phyloP scores from a whole-genome alignment of 1,139 yeast species.

The Oligophagozyma castellii region DNA sequence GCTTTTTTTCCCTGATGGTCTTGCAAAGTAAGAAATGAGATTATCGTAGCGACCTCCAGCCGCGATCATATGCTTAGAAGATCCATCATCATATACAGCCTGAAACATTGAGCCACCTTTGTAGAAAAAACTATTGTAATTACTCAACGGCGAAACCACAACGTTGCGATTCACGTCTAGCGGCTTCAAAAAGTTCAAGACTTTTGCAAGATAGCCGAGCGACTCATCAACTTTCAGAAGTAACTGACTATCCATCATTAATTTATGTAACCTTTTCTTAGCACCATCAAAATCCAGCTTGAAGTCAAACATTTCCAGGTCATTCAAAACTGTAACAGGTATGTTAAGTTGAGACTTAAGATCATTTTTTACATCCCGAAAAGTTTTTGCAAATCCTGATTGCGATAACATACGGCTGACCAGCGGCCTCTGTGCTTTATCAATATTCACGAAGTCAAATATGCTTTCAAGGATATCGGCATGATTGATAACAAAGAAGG shows the following conservation, averaged over 20 bases:
- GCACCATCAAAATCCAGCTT: constrained; percentile 54
- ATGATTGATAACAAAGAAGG: constrained; percentile 60
- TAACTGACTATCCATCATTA: constrained; percentile 66
- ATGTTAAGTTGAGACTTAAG: constrained; percentile 60
- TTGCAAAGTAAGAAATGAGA: constrained; percentile 49
- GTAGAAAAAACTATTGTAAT: constrained; percentile 70
- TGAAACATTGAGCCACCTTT: constrained; percentile 79
- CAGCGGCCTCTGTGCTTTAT: constrained; percentile 51
- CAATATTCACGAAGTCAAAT: constrained; percentile 65
- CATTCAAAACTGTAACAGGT: constrained; percentile 71
- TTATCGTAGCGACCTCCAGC: constrained; percentile 90
- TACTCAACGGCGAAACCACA: constrained; percentile 58
- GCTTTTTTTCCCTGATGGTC: constrained; percentile 30
- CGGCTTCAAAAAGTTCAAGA: constrained; percentile 38
- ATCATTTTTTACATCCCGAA: constrained; percentile 50
- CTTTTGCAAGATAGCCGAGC: constrained; percentile 42
- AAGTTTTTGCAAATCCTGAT: constrained; percentile 54
- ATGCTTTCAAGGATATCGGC: constrained; percentile 63
- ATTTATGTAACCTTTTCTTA: constrained; percentile 42
- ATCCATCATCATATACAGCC: constrained; percentile 47
- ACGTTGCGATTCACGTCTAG: constrained; percentile 44
- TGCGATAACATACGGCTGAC: constrained; percentile 65
- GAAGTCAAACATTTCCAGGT: constrained; percentile 69
- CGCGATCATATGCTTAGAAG: constrained; percentile 38
- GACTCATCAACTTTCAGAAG: constrained; percentile 49